Conservation (phyloP, 1,139 yeast species). For the Kurtzmaniella quercitrusa region DNA sequence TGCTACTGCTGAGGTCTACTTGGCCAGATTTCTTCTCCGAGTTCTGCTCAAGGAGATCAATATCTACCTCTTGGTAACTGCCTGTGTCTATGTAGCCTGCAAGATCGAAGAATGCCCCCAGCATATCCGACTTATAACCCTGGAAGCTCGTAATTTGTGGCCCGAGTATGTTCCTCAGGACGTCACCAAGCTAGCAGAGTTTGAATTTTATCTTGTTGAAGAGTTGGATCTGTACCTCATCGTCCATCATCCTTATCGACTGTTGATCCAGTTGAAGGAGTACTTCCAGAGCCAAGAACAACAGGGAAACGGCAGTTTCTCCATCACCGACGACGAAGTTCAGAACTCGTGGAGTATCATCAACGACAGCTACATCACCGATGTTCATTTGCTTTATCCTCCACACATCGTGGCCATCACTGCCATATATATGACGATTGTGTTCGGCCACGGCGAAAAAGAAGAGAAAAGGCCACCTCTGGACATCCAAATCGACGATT, state of each 20-base stretch:
- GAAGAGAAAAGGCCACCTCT: conserved; percentile 3
- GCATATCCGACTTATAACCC: conserved; percentile 76
- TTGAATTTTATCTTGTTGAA: conserved; percentile 89
- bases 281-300: conserved; percentile 23
- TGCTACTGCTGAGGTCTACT: conserved; percentile 84
- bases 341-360: conserved; percentile 88
- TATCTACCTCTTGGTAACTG: conserved; percentile 72
- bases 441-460: conserved; percentile 34
- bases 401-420: conserved; percentile 90
- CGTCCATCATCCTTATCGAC: conserved; percentile 84
- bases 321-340: conserved; percentile 61
- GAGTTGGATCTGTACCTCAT: conserved; percentile 79
- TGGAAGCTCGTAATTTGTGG: conserved; percentile 89
- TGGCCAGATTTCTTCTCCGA: conserved; percentile 66
- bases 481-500: conserved; percentile 36
- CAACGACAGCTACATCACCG: conserved; percentile 88
- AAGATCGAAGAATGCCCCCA: conserved; percentile 95
- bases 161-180: conserved; percentile 94
- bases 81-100: conserved; percentile 85
- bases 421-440: conserved; percentile 70
- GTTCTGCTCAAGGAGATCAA: conserved; percentile 80
- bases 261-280: conserved; percentile 60
- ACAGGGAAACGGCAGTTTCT: conserved; percentile 13
- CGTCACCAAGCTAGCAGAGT: conserved; percentile 88
- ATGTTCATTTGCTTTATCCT: conserved; percentile 73